phyloP scores from a whole-genome alignment of 768 basidiomycete genomes.

The Lactarius trivialis region DNA sequence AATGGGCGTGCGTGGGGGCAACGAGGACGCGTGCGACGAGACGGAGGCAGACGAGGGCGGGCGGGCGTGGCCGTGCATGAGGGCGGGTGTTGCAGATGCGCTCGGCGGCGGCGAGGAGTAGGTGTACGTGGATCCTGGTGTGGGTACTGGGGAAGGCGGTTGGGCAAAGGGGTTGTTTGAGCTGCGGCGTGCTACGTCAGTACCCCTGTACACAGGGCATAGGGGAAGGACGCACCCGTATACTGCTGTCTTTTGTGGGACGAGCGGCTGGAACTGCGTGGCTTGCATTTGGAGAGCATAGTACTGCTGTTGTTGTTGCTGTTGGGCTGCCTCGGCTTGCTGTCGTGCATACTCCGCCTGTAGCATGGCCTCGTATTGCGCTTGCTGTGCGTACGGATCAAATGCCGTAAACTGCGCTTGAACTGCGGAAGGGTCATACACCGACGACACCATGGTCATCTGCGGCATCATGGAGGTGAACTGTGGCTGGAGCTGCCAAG shows the following conservation, averaged over 20 bases:
- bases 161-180: conserved; percentile 87
- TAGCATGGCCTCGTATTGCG: conserved; percentile 76
- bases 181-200: conserved; percentile 30
- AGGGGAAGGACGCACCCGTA: conserved; percentile 38
- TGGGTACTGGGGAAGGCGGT: conserved; percentile 35
- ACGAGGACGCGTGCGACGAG: conserved; percentile 19
- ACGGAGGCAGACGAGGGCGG: conserved; percentile 15
- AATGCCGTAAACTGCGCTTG: conserved; percentile 59
- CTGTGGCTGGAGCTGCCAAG: conserved; percentile 26
- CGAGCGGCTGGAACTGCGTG: conserved; percentile 31
- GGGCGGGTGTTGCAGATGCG: conserved; percentile 14
- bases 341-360: conserved; percentile 67
- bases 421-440: conserved; percentile 16
- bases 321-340: conserved; percentile 41
- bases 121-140: conserved; percentile 29
- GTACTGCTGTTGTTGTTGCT: conserved; percentile 35
- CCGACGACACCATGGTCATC: not conserved
- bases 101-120: conserved; percentile 9
- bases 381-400: conserved; percentile 86
- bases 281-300: conserved; percentile 47
- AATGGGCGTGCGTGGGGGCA: conserved; percentile 20
- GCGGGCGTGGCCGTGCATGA: conserved; percentile 14
- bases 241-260: conserved; percentile 36
- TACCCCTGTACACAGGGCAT: not conserved
- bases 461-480: conserved; percentile 21